Percentiles rank a stretch among this genome's conserved stretches.
phyloP scores from a whole-genome alignment of 2,329 filamentous ascomycete genomes.

The Pseudogymnoascus sp. region DNA sequence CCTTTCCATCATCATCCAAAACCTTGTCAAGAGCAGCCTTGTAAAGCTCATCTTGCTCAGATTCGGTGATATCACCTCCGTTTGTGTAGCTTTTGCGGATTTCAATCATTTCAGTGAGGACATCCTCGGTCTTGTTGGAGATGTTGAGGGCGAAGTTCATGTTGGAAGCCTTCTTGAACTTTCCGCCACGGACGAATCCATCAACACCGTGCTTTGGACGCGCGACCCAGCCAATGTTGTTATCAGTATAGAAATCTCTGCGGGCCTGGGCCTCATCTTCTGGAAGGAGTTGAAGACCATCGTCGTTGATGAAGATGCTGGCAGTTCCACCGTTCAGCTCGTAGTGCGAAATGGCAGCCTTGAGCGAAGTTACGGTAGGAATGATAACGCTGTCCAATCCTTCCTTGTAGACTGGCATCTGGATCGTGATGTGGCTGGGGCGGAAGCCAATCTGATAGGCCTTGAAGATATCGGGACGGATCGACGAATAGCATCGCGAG shows the following conservation, averaged over 20 bases:
- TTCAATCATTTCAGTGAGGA: constrained; percentile 31
- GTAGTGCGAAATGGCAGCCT: constrained; percentile 50
- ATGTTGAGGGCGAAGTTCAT: constrained; percentile 64
- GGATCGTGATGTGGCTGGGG: constrained; percentile 36
- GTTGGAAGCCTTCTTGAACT: constrained; percentile 68
- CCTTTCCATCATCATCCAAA: constrained; percentile 41
- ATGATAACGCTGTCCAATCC: constrained; percentile 41
- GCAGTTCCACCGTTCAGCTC: constrained; percentile 57
- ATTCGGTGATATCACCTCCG: constrained; percentile 19
- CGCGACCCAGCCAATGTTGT: constrained; percentile 49
- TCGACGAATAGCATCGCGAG: constrained; percentile 38
- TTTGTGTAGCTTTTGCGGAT: constrained; percentile 6
- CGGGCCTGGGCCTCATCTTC: constrained; percentile 40
- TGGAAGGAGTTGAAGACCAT: constrained; percentile 55
- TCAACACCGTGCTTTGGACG: constrained; percentile 39
- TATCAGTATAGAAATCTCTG: constrained; percentile 48
- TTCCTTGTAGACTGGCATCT: constrained; percentile 42
- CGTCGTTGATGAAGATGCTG: constrained; percentile 61
- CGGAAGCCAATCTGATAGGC: constrained; percentile 28
- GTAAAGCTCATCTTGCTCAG: constrained; percentile 43
- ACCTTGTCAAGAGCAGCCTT: constrained; percentile 41
- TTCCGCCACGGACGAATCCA: constrained; percentile 47
- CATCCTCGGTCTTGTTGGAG: constrained; percentile 54
- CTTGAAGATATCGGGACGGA: constrained; percentile 32
- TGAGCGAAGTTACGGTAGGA: constrained; percentile 47